Evolutionary conservation across 176 grass and related monocot species (phyloP), one percentile per base, ranked within the genome.

Genomic region (Raddia guianensis): DNA sequence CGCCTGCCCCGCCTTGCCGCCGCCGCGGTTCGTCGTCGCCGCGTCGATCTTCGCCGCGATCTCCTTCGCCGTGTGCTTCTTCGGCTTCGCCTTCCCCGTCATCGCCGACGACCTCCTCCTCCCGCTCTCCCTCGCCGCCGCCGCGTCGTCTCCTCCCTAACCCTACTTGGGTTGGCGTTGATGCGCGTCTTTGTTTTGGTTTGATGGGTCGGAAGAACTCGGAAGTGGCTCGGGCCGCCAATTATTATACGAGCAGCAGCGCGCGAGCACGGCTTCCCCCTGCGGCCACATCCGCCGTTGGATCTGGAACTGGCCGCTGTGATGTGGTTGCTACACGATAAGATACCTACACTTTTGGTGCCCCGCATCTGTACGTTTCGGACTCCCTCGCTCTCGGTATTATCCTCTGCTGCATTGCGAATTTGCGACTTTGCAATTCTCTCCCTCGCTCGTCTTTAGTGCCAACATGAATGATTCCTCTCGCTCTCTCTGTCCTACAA

Each of bases 51-150:
- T 99, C 34, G 90, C 19, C 1, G 92, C 90, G 74, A 93, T 91
- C 96, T 99, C 96, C 92, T 99, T 99, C 68, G 96, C 96, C 63
- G 96, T 99, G 93, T 99, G 96, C 93, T 99, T 99, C 96, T 99
- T 99, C 69, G 96, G 96, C 96, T 99, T 99, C 86, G 96, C 96
- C 88, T 99, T 99, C 68, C 96, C 96, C 82, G 96, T 99, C 95
- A 98, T 94, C 72, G 19, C 68, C 72, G 63, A 8, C 15, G 53
- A 7, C 37, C 37, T 40, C 37, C 60, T 7, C 11, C 51, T 45
- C 49, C 63, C 19, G 0, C 37, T 18, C 49, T 12, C 27, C 16
- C 12, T 18, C 69, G 27, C 49, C 55, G 46, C 44, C 56, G 75
- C 52, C 5, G 32, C 61, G 43, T 13, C 60, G 16, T 6, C 55